These are phyloP conservation scores for Pinus tabuliformis DNA, from an alignment of 75 land plant genomes.

Conservation along the genomic window DNA sequence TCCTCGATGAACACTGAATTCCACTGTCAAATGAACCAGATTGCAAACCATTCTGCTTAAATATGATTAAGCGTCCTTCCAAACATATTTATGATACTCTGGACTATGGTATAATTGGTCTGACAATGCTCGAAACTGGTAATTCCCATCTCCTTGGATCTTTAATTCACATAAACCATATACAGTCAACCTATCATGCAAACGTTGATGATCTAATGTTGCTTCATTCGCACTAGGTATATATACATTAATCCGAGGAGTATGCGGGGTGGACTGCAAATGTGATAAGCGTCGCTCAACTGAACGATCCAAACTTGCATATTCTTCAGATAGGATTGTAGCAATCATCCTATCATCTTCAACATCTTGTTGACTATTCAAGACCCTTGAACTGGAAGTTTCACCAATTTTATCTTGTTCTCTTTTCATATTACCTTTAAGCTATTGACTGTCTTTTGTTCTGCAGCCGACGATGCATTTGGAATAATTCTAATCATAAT, in stretches of 20 bases:
- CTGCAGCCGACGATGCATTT: too few relatives aligned
- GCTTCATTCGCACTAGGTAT: conserved; percentile 19
- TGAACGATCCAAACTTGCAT: conserved; percentile 55
- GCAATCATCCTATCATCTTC: conserved; percentile 80
- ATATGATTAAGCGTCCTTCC: conserved; percentile 31
- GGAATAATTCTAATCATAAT: too few relatives aligned
- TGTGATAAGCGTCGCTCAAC: conserved; percentile 57
- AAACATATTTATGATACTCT: conserved; percentile 83
- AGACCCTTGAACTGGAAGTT: conserved; percentile 43
- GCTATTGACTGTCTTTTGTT: too few relatives aligned
- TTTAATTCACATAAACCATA: conserved; percentile 84
- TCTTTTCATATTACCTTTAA: not conserved
- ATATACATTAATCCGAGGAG: conserved; percentile 13
- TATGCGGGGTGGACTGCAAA: conserved; percentile 48
- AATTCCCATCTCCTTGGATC: conserved; percentile 94
- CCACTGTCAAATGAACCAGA: too few relatives aligned
- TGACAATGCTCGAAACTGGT: conserved; percentile 96
- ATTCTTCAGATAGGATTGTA: conserved; percentile 59
- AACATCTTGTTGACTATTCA: conserved; percentile 37
- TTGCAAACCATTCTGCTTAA: too few relatives aligned
- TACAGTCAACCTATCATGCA: conserved; percentile 31
- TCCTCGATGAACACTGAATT: too few relatives aligned
- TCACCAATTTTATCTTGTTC: not conserved
- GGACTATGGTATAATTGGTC: conserved; percentile 83
- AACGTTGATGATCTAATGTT: conserved; percentile 17